Base-by-base conservation (phyloP, 805 yeast species). In the Millerago galiae region DNA sequence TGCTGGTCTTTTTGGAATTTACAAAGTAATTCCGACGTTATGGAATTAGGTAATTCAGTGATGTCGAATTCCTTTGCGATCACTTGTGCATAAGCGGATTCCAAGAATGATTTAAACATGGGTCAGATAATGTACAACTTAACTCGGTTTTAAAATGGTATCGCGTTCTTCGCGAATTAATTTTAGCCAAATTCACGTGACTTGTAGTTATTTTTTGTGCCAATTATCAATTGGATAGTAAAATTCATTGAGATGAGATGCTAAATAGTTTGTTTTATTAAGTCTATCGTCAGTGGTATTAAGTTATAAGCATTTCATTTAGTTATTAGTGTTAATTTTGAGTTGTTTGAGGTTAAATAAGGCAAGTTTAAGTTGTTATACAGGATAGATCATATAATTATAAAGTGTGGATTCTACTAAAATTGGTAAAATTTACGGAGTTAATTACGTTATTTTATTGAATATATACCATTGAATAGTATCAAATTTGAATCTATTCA, bases 191-290 rank as follows among this genome's bases (percentile, higher is more conserved):
- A 21, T 15, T 16, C 41, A 38, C 41, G 41, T 38, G 41, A 38
- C 26, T 38, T 38, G 36, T 38, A 26, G 18, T 25, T 15, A 38
- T 38, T 32, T 38, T 14, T 24, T 33, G 41, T 32, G 33, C 36
- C 37, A 33, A 38, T 38, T 33, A 16, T n/a, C 18, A 5, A 14
- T 14, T 24, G 13, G 13, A 15, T 11, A 5, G 12, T 11, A 25
- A 30, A 21, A 38, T 16, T 14, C 11, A 14, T 25, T 11, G 10
- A 35, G 6, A 24, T 15, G 14, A n/a, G 15, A 21, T 21, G 24
- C 24, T 21, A 21, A 21, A 21, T 21, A 21, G 24, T 21, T 21
- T 21, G 24, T 21, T 21, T 21, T 21, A 21, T 5, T 21, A 21
- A 7, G 7, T 21, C 7, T 21, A 21, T 21, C 4, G 24, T 4